phyloP scores from a whole-genome alignment of 1,284 basidiomycete species.

The Cystobasidiaceae sp. region DNA sequence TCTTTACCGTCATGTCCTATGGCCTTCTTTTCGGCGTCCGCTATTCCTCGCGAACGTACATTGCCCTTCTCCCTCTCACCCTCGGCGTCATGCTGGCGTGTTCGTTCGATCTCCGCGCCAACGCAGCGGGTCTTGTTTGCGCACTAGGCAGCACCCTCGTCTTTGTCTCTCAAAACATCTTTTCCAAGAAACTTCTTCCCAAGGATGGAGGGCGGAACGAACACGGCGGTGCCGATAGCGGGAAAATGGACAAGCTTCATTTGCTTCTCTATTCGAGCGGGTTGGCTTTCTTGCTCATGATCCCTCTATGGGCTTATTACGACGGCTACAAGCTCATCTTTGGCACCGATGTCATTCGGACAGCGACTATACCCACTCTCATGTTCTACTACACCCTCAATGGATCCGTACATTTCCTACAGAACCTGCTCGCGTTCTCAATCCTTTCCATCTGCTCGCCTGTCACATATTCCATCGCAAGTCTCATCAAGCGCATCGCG shows the following conservation, averaged over 20 bases:
- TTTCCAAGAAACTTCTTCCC: constrained; percentile 98
- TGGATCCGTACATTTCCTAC: constrained; percentile 91
- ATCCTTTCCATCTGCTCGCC: constrained; percentile 93
- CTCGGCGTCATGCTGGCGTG: constrained; percentile 96
- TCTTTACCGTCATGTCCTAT: constrained; percentile 95
- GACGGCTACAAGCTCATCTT: constrained; percentile 57
- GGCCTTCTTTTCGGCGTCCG: constrained; percentile 85
- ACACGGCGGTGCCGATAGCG: constrained; percentile 44
- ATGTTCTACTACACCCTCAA: constrained; percentile 77
- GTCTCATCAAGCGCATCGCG: constrained; percentile 92
- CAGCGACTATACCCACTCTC: constrained; percentile 42
- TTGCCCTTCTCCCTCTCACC: constrained; percentile 90
- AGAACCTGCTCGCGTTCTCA: constrained; percentile 95
- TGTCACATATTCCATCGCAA: constrained; percentile 97
- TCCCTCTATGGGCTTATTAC: constrained; percentile 84
- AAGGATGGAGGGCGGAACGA: constrained; percentile 49
- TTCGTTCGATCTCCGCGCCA: constrained; percentile 83
- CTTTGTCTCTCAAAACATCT: constrained; percentile 97
- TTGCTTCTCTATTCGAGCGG: constrained; percentile 90
- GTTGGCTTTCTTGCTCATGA: constrained; percentile 89
- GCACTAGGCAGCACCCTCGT: constrained; percentile 91
- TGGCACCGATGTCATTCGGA: constrained; percentile 14
- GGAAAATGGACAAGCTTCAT: constrained; percentile 99
- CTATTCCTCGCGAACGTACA: constrained; percentile 85
- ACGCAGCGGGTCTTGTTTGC: constrained; percentile 73